These are phyloP conservation scores for Phytophthora niederhauseri DNA, from an alignment of 352 stramenopile species.

Conservation along the genomic window DNA sequence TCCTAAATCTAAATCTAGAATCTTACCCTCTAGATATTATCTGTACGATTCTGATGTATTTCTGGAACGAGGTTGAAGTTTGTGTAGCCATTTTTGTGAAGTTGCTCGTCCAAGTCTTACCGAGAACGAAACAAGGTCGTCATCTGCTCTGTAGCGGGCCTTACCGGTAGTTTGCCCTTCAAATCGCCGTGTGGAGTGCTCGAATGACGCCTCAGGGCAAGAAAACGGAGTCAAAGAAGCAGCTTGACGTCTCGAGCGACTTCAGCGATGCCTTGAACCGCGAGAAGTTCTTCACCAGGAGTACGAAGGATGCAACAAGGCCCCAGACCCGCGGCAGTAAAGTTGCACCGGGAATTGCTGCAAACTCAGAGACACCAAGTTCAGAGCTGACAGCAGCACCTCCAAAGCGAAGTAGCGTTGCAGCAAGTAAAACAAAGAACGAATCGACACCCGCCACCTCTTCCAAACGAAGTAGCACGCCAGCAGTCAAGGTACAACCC, in stretches of 20 bases:
- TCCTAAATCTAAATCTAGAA: too few species aligned
- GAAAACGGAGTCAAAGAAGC: slow-evolving; percentile 23
- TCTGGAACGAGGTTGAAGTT: slow-evolving; percentile 4
- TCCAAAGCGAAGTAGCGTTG: background rate
- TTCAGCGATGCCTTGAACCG: slow-evolving; percentile 42
- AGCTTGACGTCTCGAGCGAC: slow-evolving; percentile 19
- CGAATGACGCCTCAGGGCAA: slow-evolving; percentile 10
- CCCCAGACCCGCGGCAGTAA: slow-evolving; percentile 20
- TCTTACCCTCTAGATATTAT: too few species aligned
- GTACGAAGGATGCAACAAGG: background rate
- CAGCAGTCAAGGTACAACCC: background rate
- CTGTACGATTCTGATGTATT: background rate
- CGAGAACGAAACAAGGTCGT: background rate
- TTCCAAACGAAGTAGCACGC: background rate
- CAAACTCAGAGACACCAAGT: background rate
- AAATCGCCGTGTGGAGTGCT: background rate
- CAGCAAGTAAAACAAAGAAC: background rate
- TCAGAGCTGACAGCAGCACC: background rate
- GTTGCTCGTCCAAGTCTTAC: background rate
- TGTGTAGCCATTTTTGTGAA: slow-evolving; percentile 8
- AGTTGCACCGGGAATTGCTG: slow-evolving; percentile 6
- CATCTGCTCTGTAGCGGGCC: background rate
- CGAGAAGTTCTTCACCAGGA: slow-evolving; percentile 17
- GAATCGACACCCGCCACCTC: background rate
- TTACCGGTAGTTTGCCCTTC: background rate